Conservation (phyloP, 2,329 filamentous ascomycete genomes). For the Thielaviopsis cerberus region DNA sequence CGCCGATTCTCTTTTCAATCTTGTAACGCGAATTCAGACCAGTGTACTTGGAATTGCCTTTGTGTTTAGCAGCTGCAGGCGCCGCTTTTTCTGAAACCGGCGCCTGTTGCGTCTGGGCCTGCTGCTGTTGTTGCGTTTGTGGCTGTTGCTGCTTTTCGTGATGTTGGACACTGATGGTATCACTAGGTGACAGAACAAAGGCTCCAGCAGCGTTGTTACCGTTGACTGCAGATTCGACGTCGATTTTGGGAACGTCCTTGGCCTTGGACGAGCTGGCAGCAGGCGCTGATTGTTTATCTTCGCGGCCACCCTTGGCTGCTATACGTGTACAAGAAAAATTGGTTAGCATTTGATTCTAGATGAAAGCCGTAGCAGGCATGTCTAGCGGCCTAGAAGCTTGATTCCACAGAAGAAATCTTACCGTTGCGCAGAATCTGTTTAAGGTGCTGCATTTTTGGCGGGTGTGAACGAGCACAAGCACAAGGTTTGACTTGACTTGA, state of each 20-base stretch:
- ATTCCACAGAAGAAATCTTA: background rate
- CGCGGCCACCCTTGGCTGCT: conserved; percentile 8
- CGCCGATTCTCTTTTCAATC: conserved; percentile 55
- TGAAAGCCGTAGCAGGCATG: no score
- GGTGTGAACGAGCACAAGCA: background rate
- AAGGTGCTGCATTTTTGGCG: conserved; percentile 8
- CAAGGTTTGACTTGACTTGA: background rate
- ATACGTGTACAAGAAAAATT: background rate
- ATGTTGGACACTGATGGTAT: conserved; percentile 6
- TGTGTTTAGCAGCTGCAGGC: background rate
- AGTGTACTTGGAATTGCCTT: conserved; percentile 17
- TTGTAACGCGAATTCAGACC: conserved; percentile 49
- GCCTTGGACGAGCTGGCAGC: background rate
- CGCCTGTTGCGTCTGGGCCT: background rate
- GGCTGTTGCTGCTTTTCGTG: conserved; percentile 1
- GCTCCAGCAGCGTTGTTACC: background rate
- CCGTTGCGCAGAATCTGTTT: conserved; percentile 11
- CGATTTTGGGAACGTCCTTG: background rate
- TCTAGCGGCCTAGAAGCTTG: background rate
- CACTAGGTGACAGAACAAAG: background rate
- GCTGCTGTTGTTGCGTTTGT: background rate
- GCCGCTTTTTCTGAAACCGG: background rate
- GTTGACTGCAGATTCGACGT: background rate
- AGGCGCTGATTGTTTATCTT: conserved; percentile 5
- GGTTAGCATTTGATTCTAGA: background rate